Percentiles rank a stretch among this genome's conserved stretches.
phyloP scores from a whole-genome alignment of 2,329 filamentous ascomycete species.

The Daldinia eschscholtzii region DNA sequence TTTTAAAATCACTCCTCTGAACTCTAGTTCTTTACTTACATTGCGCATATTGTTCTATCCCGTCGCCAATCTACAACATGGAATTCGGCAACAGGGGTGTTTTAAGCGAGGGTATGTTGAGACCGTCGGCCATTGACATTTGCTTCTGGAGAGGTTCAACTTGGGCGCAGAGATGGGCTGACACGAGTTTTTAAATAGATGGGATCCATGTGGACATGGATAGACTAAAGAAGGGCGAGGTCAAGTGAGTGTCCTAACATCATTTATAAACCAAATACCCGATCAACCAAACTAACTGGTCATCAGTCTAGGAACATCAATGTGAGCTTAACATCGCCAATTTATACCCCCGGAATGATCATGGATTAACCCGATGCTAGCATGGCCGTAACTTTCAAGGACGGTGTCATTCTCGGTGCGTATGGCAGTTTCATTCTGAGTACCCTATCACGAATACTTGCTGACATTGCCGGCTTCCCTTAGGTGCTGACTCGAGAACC shows the following conservation, averaged over 20 bases:
- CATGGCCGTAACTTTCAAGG: conserved; percentile 99
- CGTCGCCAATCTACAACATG: conserved; percentile 57
- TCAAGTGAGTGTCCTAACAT: conserved; percentile 79
- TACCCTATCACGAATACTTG: background rate
- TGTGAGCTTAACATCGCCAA: conserved; percentile 69
- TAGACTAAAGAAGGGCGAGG: conserved; percentile 96
- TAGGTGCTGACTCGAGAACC: conserved; percentile 94
- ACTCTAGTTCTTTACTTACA: background rate
- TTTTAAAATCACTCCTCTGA: background rate
- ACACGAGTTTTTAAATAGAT: conserved; percentile 69
- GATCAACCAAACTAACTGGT: conserved; percentile 53
- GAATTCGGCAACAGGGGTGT: conserved; percentile 73
- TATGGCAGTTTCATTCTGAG: conserved; percentile 16
- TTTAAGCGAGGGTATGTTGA: conserved; percentile 70
- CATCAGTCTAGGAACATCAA: conserved; percentile 90
- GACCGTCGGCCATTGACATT: background rate
- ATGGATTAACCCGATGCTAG: conserved; percentile 60
- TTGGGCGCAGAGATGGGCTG: conserved; percentile 45
- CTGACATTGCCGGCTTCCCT: conserved; percentile 30
- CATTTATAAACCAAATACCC: background rate
- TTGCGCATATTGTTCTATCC: no score
- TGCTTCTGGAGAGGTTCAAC: conserved; percentile 38
- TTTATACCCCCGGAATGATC: conserved; percentile 8
- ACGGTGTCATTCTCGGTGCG: conserved; percentile 91
- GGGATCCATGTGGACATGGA: conserved; percentile 99